Evolutionary conservation across 805 yeast species (phyloP), one percentile per base, ranked within the genome.

Genomic region (Hanseniaspora mollemarum): DNA sequence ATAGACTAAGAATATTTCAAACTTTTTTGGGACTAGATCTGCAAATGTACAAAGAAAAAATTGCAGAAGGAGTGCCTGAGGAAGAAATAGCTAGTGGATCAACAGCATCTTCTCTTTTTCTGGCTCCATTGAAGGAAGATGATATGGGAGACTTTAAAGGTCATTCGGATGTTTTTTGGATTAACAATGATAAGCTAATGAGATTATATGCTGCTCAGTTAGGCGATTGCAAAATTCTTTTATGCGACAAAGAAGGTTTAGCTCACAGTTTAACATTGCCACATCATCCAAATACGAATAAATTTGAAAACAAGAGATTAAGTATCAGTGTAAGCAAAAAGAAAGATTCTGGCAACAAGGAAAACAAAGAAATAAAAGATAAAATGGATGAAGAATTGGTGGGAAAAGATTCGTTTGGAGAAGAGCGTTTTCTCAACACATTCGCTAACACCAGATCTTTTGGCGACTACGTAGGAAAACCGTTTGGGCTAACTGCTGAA

Each of bases 391-490:
- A 50, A 24, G 44, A 38, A 4, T 16, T 39, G 1, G 40, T 44
- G 5, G 40, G 53, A 3, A 79, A 83, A 6, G 97, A 90, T 62
- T 82, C 96, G 2, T 90, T 88, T 69, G 98, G 98, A 6, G 94
- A 87, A 60, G 86, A 83, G 60, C 63, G 97, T 52, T 88, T 81
- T 59, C 59, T 77, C 52, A 76, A 83, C 33, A 75, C 79, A 55
- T 81, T 80, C 61, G 95, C 96, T 21, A 92, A 92, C 60, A 92
- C 98, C 1, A 73, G 98, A 56, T 74, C 96, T 1, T 92, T 92
- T 72, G 98, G 98, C 37, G 98, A 92, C 66, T 60, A 80, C 15
- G 70, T 73, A 24, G 94, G 80, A 49, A 92, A 92, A 64, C 72
- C 81, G 33, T 76, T 78, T 62, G 98, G 98, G 0, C 78, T 92